Evolutionary conservation across 2,329 filamentous ascomycete species (phyloP), one percentile per base, ranked within the genome.

Genomic region (Fonsecaea nubica): DNA sequence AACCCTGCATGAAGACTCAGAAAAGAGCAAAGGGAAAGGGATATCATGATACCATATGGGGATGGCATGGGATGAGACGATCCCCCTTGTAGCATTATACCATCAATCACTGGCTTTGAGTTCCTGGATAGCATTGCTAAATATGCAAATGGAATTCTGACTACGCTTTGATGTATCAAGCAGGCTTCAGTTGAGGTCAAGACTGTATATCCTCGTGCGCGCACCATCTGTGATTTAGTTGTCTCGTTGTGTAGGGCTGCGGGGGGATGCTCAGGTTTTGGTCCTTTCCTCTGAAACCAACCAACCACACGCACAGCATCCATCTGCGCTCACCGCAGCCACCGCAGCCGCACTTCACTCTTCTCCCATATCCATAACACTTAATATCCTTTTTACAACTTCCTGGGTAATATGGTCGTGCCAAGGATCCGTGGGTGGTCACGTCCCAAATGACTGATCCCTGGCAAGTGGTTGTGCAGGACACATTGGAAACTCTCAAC

Each of bases 1-100:
- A 65, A 77, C 77, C 40, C 74, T 77, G 62, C 77, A 78, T 69
- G 81, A 83, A 57, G 81, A 83, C 58, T 75, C 77, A 50, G 73
- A 75, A 54, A 76, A 75, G 33, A 81, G 81, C 63, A 81, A 80
- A 73, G 76, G 75, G 63, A 82, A 80, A 72, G 74, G 71, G 55
- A 66, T 74, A 63, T 73, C 75, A 69, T 78, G 75, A 70, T 78
- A 73, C n/a, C 15, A 18, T 32, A 52, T 13, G 36, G 15, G 18
- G 21, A 32, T 48, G 52, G 30, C 8, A 25, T 61, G 58, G 58
- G 48, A 61, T 53, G 45, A 30, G 21, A 9, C 12, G 36, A 55
- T 62, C 64, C 64, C 58, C 55, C 45, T 21, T 68, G 66, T 68
- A 68, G 63, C 33, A 68, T 53, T 62, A 68, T 58, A 62, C 50